phyloP scores from a whole-genome alignment of 163 green algal species.

The Dunaliella salina region DNA sequence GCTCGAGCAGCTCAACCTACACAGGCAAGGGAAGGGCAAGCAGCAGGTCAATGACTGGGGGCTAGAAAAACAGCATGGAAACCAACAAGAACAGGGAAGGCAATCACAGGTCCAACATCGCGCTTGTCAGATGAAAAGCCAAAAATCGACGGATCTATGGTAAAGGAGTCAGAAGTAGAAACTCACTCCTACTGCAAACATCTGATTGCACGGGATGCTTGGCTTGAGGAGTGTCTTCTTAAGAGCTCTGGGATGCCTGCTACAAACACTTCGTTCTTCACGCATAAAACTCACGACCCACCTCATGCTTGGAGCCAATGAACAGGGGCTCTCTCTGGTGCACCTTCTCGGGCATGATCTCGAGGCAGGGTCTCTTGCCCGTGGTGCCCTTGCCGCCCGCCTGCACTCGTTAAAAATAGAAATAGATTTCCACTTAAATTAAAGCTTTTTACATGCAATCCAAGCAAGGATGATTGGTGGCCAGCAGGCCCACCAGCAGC shows the following conservation, averaged over 20 bases:
- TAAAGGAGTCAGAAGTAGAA: too few species aligned
- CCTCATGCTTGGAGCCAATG: slow-evolving; percentile 80
- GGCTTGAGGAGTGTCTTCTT: too few species aligned
- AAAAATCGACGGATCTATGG: too few species aligned
- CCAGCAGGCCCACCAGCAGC: too few species aligned
- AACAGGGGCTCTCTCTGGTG: slow-evolving; percentile 96
- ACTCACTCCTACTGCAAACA: too few species aligned
- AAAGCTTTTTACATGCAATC: too few species aligned
- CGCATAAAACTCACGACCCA: slow-evolving; percentile 29
- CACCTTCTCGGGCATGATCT: slow-evolving; percentile 69
- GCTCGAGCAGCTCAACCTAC: not conserved
- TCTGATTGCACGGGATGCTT: too few species aligned
- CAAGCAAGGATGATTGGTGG: too few species aligned
- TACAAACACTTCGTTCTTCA: not conserved
- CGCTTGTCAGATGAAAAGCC: not conserved
- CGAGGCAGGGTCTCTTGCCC: slow-evolving; percentile 69
- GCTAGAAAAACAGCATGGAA: not conserved
- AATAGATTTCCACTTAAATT: too few species aligned
- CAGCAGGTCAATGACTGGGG: not conserved
- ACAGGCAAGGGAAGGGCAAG: not conserved
- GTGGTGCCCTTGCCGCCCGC: slow-evolving; percentile 86
- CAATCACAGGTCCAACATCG: not conserved
- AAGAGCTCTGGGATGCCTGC: too few species aligned
- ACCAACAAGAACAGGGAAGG: not conserved
- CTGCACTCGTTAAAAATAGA: slow-evolving; percentile 18